Evolutionary conservation across 2,329 filamentous ascomycete genomes (phyloP).

Genomic region (Nectriaceae sp.): DNA sequence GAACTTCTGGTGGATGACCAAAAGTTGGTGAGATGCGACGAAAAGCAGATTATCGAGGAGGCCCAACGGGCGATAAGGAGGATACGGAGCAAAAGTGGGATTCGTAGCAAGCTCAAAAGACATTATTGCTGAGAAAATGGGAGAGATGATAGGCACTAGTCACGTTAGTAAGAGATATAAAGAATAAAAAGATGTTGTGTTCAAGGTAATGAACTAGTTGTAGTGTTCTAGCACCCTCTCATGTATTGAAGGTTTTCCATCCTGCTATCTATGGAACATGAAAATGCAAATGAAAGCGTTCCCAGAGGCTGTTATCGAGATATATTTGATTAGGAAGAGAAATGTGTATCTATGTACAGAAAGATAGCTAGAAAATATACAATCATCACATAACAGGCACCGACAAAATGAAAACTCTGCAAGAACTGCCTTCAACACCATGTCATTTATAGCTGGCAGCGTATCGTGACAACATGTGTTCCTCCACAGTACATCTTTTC

Average conservation of each 20-base stretch:
- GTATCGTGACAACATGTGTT: slow-evolving; percentile 1
- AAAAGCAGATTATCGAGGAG: slow-evolving; percentile 1
- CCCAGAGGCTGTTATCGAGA: no score
- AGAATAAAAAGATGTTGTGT: background rate
- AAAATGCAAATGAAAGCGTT: no score
- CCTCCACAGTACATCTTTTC: background rate
- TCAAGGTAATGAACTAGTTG: background rate
- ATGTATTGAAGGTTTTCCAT: background rate
- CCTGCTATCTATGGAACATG: background rate
- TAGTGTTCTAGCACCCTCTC: background rate
- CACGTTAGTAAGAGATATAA: background rate
- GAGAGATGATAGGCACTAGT: background rate
- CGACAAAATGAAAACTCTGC: background rate
- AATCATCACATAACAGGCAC: background rate
- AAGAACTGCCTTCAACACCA: background rate
- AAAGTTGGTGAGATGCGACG: slow-evolving; percentile 1
- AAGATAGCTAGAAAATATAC: background rate
- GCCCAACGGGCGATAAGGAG: background rate
- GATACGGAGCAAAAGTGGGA: background rate
- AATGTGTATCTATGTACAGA: background rate
- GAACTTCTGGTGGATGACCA: slow-evolving; percentile 1
- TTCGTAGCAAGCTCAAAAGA: background rate
- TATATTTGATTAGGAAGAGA: background rate
- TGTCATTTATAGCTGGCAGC: slow-evolving; percentile 1
- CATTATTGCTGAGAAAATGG: slow-evolving; percentile 1